A percentile compares a stretch with the other conserved stretches of the same genome.
Conservation (phyloP, 1,284 basidiomycete species). For the Microbotryum silenes-acaulis region DNA sequence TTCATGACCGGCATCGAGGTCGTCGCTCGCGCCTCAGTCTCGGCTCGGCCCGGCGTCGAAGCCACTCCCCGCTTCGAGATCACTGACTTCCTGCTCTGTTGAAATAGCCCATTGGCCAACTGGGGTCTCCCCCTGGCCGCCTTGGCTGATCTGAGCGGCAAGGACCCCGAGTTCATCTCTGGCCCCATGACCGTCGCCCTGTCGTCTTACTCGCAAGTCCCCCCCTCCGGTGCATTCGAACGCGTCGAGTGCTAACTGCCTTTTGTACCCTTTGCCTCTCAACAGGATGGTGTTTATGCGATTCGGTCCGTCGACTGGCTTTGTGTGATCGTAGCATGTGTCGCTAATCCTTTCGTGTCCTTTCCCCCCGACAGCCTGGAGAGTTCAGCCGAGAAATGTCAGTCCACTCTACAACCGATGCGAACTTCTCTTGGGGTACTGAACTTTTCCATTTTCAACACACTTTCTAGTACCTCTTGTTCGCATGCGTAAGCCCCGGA, state of each 20-base stretch:
- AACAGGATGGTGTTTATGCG: conserved; percentile 85
- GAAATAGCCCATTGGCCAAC: conserved; percentile 69
- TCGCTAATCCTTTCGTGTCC: background rate
- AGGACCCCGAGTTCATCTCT: conserved; percentile 91
- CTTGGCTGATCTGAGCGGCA: conserved; percentile 66
- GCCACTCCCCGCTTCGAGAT: background rate
- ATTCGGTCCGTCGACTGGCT: conserved; percentile 55
- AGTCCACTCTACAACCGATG: background rate
- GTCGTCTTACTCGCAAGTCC: conserved; percentile 76
- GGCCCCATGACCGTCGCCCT: conserved; percentile 90
- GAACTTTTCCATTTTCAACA: conserved; percentile 36
- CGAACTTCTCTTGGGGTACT: no score
- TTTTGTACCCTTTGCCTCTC: background rate
- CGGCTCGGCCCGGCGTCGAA: background rate
- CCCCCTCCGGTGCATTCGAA: background rate
- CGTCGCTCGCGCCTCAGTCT: background rate
- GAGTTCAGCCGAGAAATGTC: conserved; percentile 78
- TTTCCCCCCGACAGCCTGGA: conserved; percentile 59
- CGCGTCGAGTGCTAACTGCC: background rate
- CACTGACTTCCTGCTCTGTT: background rate
- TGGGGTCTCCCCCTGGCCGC: conserved; percentile 94
- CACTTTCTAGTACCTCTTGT: conserved; percentile 52
- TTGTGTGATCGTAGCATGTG: background rate
- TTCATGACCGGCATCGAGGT: background rate
- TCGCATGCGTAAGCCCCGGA: conserved; percentile 55